Evolutionary conservation across 306 rosid genomes (phyloP).

Genomic region (Albizia julibrissin): DNA sequence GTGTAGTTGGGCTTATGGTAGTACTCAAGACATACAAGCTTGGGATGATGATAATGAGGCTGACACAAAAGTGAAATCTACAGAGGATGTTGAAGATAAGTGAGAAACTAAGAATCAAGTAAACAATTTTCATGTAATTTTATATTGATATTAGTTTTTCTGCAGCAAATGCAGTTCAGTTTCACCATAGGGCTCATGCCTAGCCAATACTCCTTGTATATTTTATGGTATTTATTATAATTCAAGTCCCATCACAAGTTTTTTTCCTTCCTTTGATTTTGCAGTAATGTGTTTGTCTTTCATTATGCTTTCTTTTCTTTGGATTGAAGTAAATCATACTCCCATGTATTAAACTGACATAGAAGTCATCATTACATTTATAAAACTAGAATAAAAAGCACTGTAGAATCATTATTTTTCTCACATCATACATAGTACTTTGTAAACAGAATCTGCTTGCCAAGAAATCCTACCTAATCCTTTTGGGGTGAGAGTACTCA

Average conservation of each 20-base stretch:
- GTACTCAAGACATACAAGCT: conserved; percentile 36
- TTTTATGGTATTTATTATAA: background rate
- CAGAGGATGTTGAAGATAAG: background rate
- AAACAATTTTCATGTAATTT: background rate
- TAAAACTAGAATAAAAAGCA: background rate
- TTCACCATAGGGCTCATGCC: background rate
- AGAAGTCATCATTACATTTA: background rate
- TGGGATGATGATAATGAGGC: conserved; percentile 40
- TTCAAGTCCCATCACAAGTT: background rate
- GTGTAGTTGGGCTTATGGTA: conserved; percentile 68
- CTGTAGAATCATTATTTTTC: background rate
- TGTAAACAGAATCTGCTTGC: too few relatives aligned
- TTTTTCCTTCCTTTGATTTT: background rate
- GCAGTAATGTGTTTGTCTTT: background rate
- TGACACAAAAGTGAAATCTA: background rate
- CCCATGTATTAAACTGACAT: background rate
- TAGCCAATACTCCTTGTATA: background rate
- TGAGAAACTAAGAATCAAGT: background rate
- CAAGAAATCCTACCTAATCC: too few relatives aligned
- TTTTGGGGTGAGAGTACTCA: too few relatives aligned
- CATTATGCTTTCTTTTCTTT: background rate
- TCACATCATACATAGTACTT: too few relatives aligned
- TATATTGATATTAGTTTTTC: background rate
- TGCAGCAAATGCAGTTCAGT: background rate
- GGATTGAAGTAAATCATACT: background rate